Percentiles rank a stretch among this genome's conserved stretches.
Conservation (phyloP, 257 asterid genomes). For the Hygrophila difformis region DNA sequence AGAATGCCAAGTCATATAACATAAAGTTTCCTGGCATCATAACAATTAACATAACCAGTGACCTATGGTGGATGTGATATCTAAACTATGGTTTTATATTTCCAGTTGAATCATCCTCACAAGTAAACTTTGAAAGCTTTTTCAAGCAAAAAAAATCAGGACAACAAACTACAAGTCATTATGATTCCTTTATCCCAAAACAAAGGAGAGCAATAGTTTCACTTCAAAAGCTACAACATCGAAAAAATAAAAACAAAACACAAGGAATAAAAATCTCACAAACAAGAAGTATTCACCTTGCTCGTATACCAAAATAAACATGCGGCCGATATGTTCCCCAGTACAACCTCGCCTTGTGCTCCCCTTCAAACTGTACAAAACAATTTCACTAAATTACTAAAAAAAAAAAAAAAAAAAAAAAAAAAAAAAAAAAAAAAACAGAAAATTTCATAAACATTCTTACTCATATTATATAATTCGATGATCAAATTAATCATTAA, state of each 20-base stretch:
- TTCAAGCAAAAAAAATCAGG: not conserved
- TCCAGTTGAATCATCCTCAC: not conserved
- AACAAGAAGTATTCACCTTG: conserved; percentile 38
- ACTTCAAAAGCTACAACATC: not conserved
- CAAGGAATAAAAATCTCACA: not conserved
- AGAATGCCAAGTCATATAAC: too few species aligned
- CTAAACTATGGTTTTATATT: too few species aligned
- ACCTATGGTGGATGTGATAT: too few species aligned
- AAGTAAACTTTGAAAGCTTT: not conserved
- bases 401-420: not conserved
- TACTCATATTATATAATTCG: not conserved
- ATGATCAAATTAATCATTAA: conserved; percentile 3
- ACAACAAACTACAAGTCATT: not conserved
- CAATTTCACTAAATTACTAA: conserved; percentile 9
- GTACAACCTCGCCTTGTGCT: conserved; percentile 86
- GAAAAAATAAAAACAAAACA: not conserved
- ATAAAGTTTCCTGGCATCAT: too few species aligned
- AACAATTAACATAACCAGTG: too few species aligned
- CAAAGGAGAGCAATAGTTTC: too few species aligned
- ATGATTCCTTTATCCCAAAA: too few species aligned
- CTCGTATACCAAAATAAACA: conserved; percentile 86
- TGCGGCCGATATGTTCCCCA: conserved; percentile 99
- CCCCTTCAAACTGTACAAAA: conserved; percentile 74
- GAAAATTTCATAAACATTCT: too few species aligned
- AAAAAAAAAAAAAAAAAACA: too few species aligned